These are phyloP conservation scores for Yamadazyma philogaea DNA, from an alignment of 805 yeast species.

Conservation along the genomic window DNA sequence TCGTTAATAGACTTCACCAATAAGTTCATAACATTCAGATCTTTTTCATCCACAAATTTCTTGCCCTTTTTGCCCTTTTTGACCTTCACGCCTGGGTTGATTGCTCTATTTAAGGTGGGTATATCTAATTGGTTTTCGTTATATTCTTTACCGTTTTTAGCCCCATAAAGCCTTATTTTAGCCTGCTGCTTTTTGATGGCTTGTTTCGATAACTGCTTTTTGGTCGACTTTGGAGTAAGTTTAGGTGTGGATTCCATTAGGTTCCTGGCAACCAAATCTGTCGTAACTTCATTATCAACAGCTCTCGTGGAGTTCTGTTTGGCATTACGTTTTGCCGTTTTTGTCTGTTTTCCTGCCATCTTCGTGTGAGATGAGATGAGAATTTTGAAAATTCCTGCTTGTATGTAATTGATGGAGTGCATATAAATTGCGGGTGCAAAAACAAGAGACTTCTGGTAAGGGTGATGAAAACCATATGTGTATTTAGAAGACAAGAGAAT, in stretches of 20 bases:
- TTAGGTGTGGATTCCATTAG: conserved; percentile 57
- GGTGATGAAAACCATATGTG: background rate
- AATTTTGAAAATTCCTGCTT: conserved; percentile 1
- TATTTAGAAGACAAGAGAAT: background rate
- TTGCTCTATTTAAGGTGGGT: conserved; percentile 77
- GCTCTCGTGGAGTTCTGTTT: conserved; percentile 53
- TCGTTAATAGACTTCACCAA: conserved; percentile 80
- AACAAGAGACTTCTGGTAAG: background rate
- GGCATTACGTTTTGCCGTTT: conserved; percentile 54
- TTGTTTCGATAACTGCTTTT: conserved; percentile 46
- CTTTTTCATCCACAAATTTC: conserved; percentile 70
- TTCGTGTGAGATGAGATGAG: conserved; percentile 10
- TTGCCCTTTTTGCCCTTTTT: conserved; percentile 86
- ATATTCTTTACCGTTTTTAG: conserved; percentile 53
- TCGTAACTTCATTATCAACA: conserved; percentile 62
- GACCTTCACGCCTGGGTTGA: conserved; percentile 76
- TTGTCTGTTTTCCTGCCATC: conserved; percentile 39
- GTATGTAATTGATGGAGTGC: background rate
- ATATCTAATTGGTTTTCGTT: conserved; percentile 76
- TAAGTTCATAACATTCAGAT: conserved; percentile 58
- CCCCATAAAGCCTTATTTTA: conserved; percentile 64
- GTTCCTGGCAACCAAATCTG: conserved; percentile 69
- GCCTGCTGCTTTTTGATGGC: conserved; percentile 66
- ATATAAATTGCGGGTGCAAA: conserved; percentile 4
- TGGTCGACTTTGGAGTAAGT: conserved; percentile 55